These are phyloP conservation scores for Globisporangium solare DNA, from an alignment of 352 stramenopile genomes.

Conservation along the genomic window DNA sequence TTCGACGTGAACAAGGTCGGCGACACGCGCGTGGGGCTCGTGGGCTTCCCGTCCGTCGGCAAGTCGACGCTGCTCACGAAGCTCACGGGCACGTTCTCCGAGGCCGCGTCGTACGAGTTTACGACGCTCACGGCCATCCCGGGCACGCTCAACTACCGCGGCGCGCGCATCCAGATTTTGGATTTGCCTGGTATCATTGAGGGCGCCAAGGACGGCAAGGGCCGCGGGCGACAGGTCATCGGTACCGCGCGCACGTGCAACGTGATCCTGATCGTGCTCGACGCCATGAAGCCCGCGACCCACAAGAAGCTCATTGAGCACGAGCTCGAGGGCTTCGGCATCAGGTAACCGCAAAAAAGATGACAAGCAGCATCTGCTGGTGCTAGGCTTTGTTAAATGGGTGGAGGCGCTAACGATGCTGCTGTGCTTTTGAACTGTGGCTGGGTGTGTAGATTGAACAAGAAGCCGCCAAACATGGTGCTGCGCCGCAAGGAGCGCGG, in stretches of 20 bases:
- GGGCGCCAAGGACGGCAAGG: constrained; percentile 97
- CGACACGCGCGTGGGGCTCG: constrained; percentile 96
- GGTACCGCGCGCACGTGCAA: constrained; percentile 96
- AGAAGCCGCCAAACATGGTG: constrained; percentile 95
- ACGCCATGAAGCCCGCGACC: constrained; percentile 95
- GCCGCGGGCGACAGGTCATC: constrained; percentile 96
- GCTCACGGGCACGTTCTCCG: constrained; percentile 94
- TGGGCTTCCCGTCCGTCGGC: constrained; percentile 98
- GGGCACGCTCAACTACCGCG: constrained; percentile 96
- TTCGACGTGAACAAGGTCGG: constrained; percentile 93
- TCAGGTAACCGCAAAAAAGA: constrained; percentile 61
- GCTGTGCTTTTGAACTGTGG: not conserved
- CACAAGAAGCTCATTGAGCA: constrained; percentile 99
- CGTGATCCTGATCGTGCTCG: constrained; percentile 98
- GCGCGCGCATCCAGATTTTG: constrained; percentile 84
- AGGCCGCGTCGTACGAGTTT: constrained; percentile 98
- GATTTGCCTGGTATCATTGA: constrained; percentile 98
- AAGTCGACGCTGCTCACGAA: constrained; percentile 98
- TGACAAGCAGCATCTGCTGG: not conserved
- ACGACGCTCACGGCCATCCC: constrained; percentile 99
- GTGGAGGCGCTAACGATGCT: not conserved
- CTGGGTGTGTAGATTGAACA: constrained; percentile 87
- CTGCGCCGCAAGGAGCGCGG: constrained; percentile 96
- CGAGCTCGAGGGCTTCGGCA: constrained; percentile 98
- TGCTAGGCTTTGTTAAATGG: not conserved